These are phyloP conservation scores for Aspergillus terreus DNA, from an alignment of 2,329 filamentous ascomycete genomes.

Conservation along the genomic window DNA sequence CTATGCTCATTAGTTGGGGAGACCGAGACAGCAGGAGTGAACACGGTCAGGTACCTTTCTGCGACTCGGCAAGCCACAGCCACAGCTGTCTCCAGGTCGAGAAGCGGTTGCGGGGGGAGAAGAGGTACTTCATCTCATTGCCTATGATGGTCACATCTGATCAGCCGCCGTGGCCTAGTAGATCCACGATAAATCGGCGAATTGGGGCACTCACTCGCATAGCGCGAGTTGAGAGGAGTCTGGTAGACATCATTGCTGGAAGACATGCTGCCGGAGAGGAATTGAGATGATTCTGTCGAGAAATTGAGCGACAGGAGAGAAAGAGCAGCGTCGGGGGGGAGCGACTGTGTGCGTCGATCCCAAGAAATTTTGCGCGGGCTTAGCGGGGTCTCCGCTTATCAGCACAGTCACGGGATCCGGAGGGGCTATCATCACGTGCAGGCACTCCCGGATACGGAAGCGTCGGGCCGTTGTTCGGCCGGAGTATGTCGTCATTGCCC, in stretches of 20 bases:
- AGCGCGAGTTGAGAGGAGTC: conserved; percentile 68
- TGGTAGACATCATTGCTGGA: conserved; percentile 55
- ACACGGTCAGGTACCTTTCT: conserved; percentile 49
- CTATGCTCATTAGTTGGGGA: conserved; percentile 33
- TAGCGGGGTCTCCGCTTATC: conserved; percentile 35
- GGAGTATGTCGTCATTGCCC: conserved; percentile 22
- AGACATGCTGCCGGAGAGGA: conserved; percentile 29
- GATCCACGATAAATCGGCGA: conserved; percentile 4
- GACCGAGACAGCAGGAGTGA: conserved; percentile 4
- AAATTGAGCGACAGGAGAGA: conserved; percentile 19
- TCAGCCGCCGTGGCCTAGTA: neutral
- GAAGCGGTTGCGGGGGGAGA: conserved; percentile 70
- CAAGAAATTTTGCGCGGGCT: conserved; percentile 27
- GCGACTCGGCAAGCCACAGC: conserved; percentile 76
- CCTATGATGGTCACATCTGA: conserved; percentile 25
- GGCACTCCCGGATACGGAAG: neutral
- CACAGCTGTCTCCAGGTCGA: conserved; percentile 82
- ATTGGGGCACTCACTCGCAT: conserved; percentile 54
- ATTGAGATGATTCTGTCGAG: conserved; percentile 16
- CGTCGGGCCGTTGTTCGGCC: no score
- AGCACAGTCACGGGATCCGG: conserved; percentile 30
- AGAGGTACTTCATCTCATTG: conserved; percentile 72
- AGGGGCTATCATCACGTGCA: conserved; percentile 23
- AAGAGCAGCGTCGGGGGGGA: conserved; percentile 7
- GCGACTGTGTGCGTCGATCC: conserved; percentile 18